Evolutionary conservation across 768 basidiomycete species (phyloP), one percentile per base, ranked within the genome.

Genomic region (Piloderma croceum): DNA sequence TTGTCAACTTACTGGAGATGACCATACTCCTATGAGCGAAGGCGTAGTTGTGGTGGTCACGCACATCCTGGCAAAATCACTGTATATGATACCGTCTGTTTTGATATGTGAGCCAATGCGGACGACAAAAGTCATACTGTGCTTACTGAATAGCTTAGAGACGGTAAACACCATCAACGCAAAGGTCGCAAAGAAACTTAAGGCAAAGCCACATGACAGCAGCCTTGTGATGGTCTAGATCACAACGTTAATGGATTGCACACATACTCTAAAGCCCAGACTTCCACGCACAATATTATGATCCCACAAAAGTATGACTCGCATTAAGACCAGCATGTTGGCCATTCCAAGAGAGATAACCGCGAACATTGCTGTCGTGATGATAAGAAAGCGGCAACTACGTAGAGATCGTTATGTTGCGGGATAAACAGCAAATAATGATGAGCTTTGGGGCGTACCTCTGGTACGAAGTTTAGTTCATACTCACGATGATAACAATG

Each of bases 271-370:
- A n/a, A n/a, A n/a, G n/a, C n/a, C n/a, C n/a, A n/a, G n/a, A n/a
- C n/a, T n/a, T n/a, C n/a, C n/a, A n/a, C n/a, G n/a, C n/a, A n/a
- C n/a, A n/a, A n/a, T 53, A 3, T 59, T 51, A 33, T 56, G 56
- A n/a, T 68, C 62, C 65, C 66, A 68, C 7, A 67, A 49, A 10
- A 55, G 45, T 20, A 61, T 44, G 0, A 68, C 61, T 18, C 64
- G 59, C 19, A 64, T 39, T 15, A 66, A 54, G 20, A 64, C 59
- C n/a, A 60, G 56, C 23, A 58, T 27, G 44, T 63, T 62, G 13
- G 58, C 59, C 12, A 61, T 50, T 6, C 50, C 54, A 7, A 60
- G 42, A 3, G 67, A 62, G 6, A 52, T 37, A 17, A 62, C 42
- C 6, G 56, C 52, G 24, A 55, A 19, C 42, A 57, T 47, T 3